A percentile compares a stretch with the other conserved stretches of the same genome.
phyloP scores from a whole-genome alignment of 2,329 filamentous ascomycete species.

The Cercospora citrullina region DNA sequence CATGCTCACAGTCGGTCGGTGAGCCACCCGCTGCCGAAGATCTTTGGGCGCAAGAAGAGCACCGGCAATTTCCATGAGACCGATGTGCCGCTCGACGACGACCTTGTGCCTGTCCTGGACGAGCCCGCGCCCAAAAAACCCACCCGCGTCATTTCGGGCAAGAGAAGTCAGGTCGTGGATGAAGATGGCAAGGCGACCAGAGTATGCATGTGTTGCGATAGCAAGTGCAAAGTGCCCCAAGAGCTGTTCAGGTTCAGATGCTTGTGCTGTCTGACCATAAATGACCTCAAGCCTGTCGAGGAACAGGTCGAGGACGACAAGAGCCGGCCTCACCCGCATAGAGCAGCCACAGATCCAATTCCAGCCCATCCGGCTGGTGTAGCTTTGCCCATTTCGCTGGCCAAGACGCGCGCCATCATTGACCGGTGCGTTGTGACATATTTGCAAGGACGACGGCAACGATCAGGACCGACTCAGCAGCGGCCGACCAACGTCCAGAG shows the following conservation, averaged over 20 bases:
- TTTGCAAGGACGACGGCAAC: constrained; percentile 41
- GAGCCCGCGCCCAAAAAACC: constrained; percentile 34
- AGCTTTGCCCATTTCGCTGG: constrained; percentile 49
- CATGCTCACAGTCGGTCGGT: constrained; percentile 59
- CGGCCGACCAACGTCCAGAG: not conserved
- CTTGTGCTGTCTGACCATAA: constrained; percentile 80
- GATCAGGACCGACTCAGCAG: constrained; percentile 13
- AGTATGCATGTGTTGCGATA: constrained; percentile 83
- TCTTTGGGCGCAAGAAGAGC: constrained; percentile 61
- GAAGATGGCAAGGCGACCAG: constrained; percentile 63
- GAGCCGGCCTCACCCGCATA: constrained; percentile 21
- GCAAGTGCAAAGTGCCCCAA: constrained; percentile 75
- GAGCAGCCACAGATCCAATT: constrained; percentile 23
- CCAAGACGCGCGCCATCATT: constrained; percentile 60
- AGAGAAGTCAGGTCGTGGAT: constrained; percentile 36
- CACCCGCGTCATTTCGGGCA: constrained; percentile 34
- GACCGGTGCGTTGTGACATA: constrained; percentile 56
- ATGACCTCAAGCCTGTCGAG: constrained; percentile 60
- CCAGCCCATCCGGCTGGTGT: constrained; percentile 16
- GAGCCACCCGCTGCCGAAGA: constrained; percentile 75
- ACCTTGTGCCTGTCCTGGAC: constrained; percentile 43
- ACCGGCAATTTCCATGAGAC: constrained; percentile 45
- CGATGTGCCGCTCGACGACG: constrained; percentile 46
- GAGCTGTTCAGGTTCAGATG: constrained; percentile 75
- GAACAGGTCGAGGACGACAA: constrained; percentile 28